Evolutionary conservation across 2,329 filamentous ascomycete genomes (phyloP).

Genomic region (Pestalotiopsis sp.): DNA sequence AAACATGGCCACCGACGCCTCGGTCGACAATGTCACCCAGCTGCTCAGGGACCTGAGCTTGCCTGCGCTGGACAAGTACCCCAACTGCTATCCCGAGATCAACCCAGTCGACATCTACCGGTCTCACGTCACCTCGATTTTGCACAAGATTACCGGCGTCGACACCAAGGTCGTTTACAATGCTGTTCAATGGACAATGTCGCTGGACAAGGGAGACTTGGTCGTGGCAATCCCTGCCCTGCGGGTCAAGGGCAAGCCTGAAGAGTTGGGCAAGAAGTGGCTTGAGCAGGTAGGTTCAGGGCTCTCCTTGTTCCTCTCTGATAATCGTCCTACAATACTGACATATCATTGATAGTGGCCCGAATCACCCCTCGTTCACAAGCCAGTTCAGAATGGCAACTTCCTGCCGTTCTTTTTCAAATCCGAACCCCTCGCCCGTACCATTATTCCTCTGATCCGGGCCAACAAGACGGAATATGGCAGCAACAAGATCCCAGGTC

Average conservation of each 20-base stretch:
- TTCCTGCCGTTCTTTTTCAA: conserved; percentile 84
- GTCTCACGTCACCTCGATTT: conserved; percentile 70
- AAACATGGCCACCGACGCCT: conserved; percentile 23
- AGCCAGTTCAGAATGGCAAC: conserved; percentile 66
- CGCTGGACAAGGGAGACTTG: conserved; percentile 82
- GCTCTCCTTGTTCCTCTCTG: not conserved
- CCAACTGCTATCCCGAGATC: conserved; percentile 64
- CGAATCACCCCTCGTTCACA: conserved; percentile 72
- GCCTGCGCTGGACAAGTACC: conserved; percentile 42
- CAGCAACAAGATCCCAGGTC: conserved; percentile 61
- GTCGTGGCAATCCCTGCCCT: conserved; percentile 79
- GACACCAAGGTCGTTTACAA: conserved; percentile 73
- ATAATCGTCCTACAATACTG: not conserved
- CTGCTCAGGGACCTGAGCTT: conserved; percentile 25
- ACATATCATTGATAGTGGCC: conserved; percentile 58
- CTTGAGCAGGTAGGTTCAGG: conserved; percentile 52
- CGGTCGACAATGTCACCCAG: conserved; percentile 24
- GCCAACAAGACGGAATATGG: conserved; percentile 65
- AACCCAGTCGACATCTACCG: conserved; percentile 84
- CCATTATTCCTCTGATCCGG: conserved; percentile 72
- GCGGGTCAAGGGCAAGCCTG: conserved; percentile 73
- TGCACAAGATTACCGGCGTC: conserved; percentile 71
- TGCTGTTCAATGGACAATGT: conserved; percentile 76
- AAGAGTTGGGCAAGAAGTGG: conserved; percentile 65
- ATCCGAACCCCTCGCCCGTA: conserved; percentile 62